A percentile compares a stretch with the other conserved stretches of the same genome.
phyloP scores from a whole-genome alignment of 2,329 filamentous ascomycete species.

The Ophiosphaerella narmari region DNA sequence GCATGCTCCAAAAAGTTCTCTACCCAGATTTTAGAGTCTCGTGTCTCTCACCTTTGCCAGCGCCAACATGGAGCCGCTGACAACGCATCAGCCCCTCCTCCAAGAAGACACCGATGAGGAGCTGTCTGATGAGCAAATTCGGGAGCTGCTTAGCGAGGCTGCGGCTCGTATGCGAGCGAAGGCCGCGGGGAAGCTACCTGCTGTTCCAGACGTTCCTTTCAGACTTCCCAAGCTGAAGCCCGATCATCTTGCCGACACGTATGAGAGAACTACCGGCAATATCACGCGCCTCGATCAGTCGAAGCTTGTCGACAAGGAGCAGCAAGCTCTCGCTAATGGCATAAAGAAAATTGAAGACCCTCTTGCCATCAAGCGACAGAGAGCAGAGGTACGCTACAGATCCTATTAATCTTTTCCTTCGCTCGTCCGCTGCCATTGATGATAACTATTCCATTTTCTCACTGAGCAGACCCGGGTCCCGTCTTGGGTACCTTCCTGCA shows the following conservation, averaged over 20 bases:
- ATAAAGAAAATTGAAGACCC: slow-evolving; percentile 60
- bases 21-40: slow-evolving; percentile 25
- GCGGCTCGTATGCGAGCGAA: slow-evolving; percentile 60
- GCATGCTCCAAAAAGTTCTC: slow-evolving; percentile 27
- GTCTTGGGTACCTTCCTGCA: slow-evolving; percentile 80
- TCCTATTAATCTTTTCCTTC: not conserved
- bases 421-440: slow-evolving; percentile 53
- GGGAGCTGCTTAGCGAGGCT: slow-evolving; percentile 66
- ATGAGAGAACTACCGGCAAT: slow-evolving; percentile 58
- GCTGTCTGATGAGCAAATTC: slow-evolving; percentile 67
- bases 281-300: slow-evolving; percentile 59
- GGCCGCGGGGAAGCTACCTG: slow-evolving; percentile 32
- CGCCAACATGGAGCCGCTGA: slow-evolving; percentile 42
- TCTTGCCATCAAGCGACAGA: slow-evolving; percentile 52
- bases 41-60: slow-evolving; percentile 28
- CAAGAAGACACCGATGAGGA: slow-evolving; percentile 49
- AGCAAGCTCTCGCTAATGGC: slow-evolving; percentile 54
- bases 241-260: slow-evolving; percentile 56
- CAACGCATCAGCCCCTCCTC: slow-evolving; percentile 40
- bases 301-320: slow-evolving; percentile 54
- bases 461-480: slow-evolving; percentile 76
- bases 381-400: slow-evolving; percentile 56
- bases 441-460: slow-evolving; percentile 71
- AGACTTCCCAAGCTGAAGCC: slow-evolving; percentile 59
- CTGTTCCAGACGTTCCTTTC: slow-evolving; percentile 38